Evolutionary conservation across 2,329 filamentous ascomycete genomes (phyloP).

Genomic region (Pyricularia sp.): DNA sequence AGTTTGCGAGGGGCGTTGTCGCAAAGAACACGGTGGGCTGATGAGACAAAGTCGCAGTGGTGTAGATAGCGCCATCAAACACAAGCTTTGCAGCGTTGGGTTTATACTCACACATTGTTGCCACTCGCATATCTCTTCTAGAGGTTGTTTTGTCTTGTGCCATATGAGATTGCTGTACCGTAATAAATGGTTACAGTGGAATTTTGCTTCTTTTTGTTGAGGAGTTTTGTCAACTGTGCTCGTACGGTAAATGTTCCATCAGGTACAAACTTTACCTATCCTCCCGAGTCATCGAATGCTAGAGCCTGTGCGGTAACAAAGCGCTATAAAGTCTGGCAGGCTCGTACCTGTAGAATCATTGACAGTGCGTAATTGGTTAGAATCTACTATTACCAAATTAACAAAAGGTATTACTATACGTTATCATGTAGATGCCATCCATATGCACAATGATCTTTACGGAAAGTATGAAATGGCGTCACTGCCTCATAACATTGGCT

Average conservation of each 20-base stretch:
- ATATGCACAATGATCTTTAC: too few relatives aligned
- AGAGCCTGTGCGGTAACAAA: too few relatives aligned
- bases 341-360: neutral
- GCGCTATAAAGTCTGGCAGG: neutral
- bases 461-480: neutral
- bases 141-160: neutral
- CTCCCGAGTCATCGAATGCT: neutral
- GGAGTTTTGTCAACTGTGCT: neutral
- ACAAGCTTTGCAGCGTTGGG: neutral
- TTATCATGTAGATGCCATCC: neutral
- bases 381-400: neutral
- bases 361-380: neutral
- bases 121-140: neutral
- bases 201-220: neutral
- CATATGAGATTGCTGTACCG: neutral
- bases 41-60: neutral
- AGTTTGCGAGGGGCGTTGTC: constrained; percentile 59
- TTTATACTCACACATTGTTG: neutral
- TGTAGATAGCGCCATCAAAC: neutral
- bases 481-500: neutral
- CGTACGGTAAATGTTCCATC: neutral
- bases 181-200: neutral
- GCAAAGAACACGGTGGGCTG: constrained; percentile 45
- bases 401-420: neutral
- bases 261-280: neutral